Base-by-base conservation (phyloP, 352 stramenopile genomes). In the Phytophthora sansomeana region DNA sequence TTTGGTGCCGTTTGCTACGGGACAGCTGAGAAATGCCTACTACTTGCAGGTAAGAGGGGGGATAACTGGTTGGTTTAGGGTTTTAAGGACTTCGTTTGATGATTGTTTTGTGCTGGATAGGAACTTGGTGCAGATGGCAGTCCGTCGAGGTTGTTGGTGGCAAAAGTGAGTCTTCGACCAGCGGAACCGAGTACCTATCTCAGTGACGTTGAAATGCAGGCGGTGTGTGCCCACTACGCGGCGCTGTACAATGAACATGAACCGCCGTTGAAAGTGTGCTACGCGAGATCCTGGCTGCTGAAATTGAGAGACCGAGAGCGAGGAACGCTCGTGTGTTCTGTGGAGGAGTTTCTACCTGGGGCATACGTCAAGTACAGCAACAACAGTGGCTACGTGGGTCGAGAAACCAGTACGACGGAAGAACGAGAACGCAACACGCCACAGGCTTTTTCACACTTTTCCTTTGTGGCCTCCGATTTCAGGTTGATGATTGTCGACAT, bases 201-300 rank as follows among this genome's bases (percentile, higher is more conserved):
- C 46, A 92, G 87, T 63, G 89, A 96, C 38, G 89, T 96, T 19
- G 89, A 96, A 70, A 95, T 95, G 89, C 89, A 96, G 67, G 87
- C 89, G 6, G 85, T 94, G 10, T 96, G 89, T 64, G 86, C 85
- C 4, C 85, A 95, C 61, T 96, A 96, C 59, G 89, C 87, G 2
- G 79, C 83, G 46, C 67, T 96, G 17, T 96, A 95, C 69, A 95
- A 96, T 43, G 85, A 95, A 26, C 87, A 95, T 54, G 83, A 93
- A 52, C 87, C 87, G 13, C 87, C 87, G 8, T 56, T 93, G 13
- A 90, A 90, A 56, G 87, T 95, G n/a, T 87, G 87, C 32, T 95
- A 95, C 57, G 87, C 87, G 16, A 79, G 81, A 21, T 93, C 84
- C 9, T 95, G 87, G 87, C 26, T 93, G 26, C 69, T 95, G 10